Conservation (phyloP, 768 basidiomycete species). For the Amanita thiersii region DNA sequence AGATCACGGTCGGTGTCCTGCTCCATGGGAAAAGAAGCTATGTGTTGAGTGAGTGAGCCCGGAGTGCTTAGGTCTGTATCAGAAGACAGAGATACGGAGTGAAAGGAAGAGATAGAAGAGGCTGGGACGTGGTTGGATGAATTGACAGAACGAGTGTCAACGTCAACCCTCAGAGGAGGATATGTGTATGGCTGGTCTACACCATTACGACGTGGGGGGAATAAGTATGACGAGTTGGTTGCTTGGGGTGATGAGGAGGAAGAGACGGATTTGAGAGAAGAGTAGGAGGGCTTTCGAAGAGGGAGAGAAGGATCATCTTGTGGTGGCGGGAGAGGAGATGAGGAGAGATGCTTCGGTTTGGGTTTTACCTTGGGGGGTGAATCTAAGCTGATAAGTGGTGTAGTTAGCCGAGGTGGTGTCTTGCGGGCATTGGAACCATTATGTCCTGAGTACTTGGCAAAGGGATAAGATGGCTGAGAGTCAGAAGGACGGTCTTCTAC, state of each 20-base stretch:
- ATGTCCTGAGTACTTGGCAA: constrained; percentile 8
- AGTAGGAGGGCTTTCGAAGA: constrained; percentile 53
- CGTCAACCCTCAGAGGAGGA: constrained; percentile 35
- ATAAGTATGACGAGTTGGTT: constrained; percentile 18
- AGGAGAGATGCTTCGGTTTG: constrained; percentile 17
- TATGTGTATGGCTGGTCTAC: constrained; percentile 54
- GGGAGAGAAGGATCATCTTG: constrained; percentile 49
- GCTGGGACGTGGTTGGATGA: constrained; percentile 44
- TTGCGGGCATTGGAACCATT: constrained; percentile 11
- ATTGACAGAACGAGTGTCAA: constrained; percentile 23
- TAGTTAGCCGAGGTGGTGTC: constrained; percentile 8
- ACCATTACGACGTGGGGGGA: constrained; percentile 29
- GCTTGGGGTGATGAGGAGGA: constrained; percentile 23
- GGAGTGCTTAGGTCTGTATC: constrained; percentile 39
- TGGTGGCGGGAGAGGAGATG: constrained; percentile 8
- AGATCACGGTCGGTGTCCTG: constrained; percentile 26
- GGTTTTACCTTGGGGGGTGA: constrained; percentile 33
- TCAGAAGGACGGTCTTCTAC: constrained; percentile 46
- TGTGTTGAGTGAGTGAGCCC: constrained; percentile 32
- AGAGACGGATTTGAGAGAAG: constrained; percentile 33
- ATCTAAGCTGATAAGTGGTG: constrained; percentile 51
- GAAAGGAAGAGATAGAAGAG: constrained; percentile 77
- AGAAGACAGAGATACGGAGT: constrained; percentile 75
- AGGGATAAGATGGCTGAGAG: constrained; percentile 16
- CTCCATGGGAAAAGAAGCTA: constrained; percentile 34